These are phyloP conservation scores for Xerocomus brunneocitrinus DNA, from an alignment of 768 basidiomycete species.

Conservation along the genomic window DNA sequence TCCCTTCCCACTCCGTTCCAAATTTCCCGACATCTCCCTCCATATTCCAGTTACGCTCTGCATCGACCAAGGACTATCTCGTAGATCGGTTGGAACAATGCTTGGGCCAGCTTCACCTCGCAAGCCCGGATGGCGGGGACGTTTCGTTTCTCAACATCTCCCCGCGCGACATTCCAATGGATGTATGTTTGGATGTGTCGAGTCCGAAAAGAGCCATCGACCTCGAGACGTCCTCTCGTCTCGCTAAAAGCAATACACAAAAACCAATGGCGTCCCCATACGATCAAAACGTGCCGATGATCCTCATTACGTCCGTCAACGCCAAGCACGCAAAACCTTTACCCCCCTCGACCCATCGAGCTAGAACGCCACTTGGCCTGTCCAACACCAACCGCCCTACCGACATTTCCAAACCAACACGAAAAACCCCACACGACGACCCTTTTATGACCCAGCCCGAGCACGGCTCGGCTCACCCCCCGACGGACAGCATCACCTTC, in stretches of 20 bases:
- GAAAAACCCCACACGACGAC: conserved; percentile 4
- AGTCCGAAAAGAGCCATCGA: background rate
- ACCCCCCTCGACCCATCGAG: conserved; percentile 9
- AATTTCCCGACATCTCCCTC: conserved; percentile 17
- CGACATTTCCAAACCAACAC: background rate
- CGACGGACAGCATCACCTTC: conserved; percentile 5
- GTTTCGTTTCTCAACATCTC: background rate
- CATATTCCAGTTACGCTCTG: conserved; percentile 19
- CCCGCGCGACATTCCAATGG: conserved; percentile 6
- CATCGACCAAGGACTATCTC: conserved; percentile 13
- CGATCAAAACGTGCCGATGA: conserved; percentile 15
- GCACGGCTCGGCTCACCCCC: background rate
- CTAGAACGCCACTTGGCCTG: conserved; percentile 12
- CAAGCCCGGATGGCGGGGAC: conserved; percentile 2
- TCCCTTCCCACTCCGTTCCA: background rate
- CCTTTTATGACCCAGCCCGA: conserved; percentile 11
- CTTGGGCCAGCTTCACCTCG: conserved; percentile 17
- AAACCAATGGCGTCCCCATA: background rate
- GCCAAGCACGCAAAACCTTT: conserved; percentile 22
- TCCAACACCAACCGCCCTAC: conserved; percentile 10
- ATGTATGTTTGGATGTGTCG: background rate
- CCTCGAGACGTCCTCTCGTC: background rate
- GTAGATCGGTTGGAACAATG: conserved; percentile 19
- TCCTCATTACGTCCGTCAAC: conserved; percentile 24
- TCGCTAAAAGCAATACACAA: background rate